These are phyloP conservation scores for Acanthamoeba royreba DNA, from an alignment of 208 protist genomes.

Conservation along the genomic window DNA sequence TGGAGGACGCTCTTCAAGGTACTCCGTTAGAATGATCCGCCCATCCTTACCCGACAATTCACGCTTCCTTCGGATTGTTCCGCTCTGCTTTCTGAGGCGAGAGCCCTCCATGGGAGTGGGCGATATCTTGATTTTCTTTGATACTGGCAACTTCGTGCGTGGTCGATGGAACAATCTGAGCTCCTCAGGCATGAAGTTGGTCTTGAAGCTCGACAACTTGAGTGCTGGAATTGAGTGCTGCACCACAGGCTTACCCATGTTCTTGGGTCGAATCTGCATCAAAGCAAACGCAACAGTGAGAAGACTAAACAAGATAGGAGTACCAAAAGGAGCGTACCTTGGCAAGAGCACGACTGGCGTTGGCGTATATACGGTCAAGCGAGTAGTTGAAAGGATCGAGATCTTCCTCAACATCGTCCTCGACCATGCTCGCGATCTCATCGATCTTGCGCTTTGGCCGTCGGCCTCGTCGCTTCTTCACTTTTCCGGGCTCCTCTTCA, in stretches of 20 bases:
- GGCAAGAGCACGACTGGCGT: neutral
- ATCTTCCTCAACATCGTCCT: slow-evolving; percentile 34
- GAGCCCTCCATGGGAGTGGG: neutral
- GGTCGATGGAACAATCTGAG: slow-evolving; percentile 33
- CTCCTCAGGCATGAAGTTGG: slow-evolving; percentile 12
- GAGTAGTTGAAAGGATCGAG: slow-evolving; percentile 48
- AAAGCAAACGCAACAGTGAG: neutral
- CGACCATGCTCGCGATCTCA: slow-evolving; percentile 41
- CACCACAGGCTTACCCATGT: slow-evolving; percentile 32
- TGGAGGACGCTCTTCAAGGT: slow-evolving; percentile 56
- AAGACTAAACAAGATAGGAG: neutral
- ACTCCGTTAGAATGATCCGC: slow-evolving; percentile 64
- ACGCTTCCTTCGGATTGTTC: neutral
- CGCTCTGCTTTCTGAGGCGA: neutral
- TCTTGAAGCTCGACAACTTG: slow-evolving; percentile 41
- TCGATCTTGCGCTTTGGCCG: slow-evolving; percentile 34
- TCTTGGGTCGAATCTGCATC: neutral
- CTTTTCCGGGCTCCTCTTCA: neutral
- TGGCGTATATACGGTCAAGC: slow-evolving; percentile 14
- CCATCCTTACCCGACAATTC: slow-evolving; percentile 52
- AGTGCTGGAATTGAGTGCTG: slow-evolving; percentile 38
- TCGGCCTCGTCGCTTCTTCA: neutral
- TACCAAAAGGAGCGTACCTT: neutral
- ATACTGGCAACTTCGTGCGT: neutral
- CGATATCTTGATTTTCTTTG: slow-evolving; percentile 34